Evolutionary conservation across 2,329 filamentous ascomycete species (phyloP).

Genomic region (Diaporthe helianthi): DNA sequence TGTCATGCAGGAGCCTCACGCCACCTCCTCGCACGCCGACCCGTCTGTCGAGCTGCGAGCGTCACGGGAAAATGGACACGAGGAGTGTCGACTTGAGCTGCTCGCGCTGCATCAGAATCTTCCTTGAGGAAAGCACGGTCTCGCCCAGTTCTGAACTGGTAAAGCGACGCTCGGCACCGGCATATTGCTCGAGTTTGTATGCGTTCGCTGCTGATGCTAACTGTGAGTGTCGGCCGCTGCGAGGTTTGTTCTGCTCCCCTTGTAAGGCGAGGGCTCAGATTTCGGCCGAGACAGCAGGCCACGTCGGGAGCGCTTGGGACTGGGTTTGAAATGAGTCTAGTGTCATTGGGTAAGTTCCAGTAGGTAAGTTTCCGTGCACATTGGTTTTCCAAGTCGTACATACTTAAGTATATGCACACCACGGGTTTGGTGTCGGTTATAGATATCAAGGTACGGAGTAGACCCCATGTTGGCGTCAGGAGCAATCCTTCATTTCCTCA

Average conservation of each 20-base stretch:
- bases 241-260: background rate
- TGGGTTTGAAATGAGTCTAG: constrained; percentile 12
- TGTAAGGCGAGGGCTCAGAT: constrained; percentile 26
- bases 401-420: too few relatives aligned
- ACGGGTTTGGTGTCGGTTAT: background rate
- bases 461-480: background rate
- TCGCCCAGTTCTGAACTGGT: constrained; percentile 9
- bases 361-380: background rate
- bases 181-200: background rate
- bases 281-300: background rate
- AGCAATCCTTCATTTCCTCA: background rate
- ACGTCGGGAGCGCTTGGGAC: background rate
- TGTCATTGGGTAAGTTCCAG: background rate
- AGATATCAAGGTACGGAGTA: too few relatives aligned
- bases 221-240: background rate
- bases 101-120: background rate
- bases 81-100: constrained; percentile 4
- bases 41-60: background rate
- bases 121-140: constrained; percentile 16
- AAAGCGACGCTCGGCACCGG: background rate
- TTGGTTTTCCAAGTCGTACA: too few relatives aligned
- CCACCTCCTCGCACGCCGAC: constrained; percentile 11
- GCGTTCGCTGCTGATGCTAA: constrained; percentile 9
- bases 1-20: background rate
- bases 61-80: constrained; percentile 1